Percentiles rank a stretch among this genome's conserved stretches.
Conservation (phyloP, 1,284 basidiomycete genomes). For the Sphaerobolus stellatus region DNA sequence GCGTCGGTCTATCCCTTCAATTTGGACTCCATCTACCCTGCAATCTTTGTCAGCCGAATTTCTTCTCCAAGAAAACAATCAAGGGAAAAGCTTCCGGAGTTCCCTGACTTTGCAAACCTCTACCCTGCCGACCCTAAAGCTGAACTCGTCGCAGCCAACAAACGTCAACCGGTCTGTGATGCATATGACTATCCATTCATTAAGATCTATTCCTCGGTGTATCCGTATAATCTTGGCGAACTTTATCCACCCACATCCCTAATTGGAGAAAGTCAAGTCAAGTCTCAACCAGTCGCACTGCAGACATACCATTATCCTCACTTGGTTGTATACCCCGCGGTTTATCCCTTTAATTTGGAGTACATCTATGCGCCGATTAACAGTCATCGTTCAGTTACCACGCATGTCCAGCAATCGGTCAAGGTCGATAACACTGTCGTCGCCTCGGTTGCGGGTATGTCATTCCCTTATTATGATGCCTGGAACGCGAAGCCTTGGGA, state of each 20-base stretch:
- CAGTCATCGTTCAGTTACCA: neutral
- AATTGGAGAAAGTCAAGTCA: constrained; percentile 7
- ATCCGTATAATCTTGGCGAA: constrained; percentile 18
- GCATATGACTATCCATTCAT: constrained; percentile 25
- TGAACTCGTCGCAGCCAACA: too few relatives aligned
- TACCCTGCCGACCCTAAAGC: too few relatives aligned
- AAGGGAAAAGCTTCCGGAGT: constrained; percentile 6
- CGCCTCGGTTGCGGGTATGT: too few relatives aligned
- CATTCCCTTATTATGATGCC: too few relatives aligned
- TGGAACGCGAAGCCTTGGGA: too few relatives aligned
- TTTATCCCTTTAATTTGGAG: constrained; percentile 10
- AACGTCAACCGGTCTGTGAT: too few relatives aligned
- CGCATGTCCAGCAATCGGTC: too few relatives aligned
- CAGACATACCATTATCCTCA: constrained; percentile 38
- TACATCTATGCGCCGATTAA: neutral
- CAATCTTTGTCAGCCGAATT: neutral
- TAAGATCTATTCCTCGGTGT: constrained; percentile 29
- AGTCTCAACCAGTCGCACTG: constrained; percentile 11
- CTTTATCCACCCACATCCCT: constrained; percentile 13
- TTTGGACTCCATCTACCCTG: neutral
- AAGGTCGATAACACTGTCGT: too few relatives aligned
- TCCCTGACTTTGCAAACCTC: too few relatives aligned
- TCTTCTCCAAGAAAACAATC: neutral
- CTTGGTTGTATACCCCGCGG: constrained; percentile 34
- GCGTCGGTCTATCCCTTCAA: constrained; percentile 8